phyloP scores from a whole-genome alignment of 2,329 filamentous ascomycete species.

The Lachnellula hyalina region DNA sequence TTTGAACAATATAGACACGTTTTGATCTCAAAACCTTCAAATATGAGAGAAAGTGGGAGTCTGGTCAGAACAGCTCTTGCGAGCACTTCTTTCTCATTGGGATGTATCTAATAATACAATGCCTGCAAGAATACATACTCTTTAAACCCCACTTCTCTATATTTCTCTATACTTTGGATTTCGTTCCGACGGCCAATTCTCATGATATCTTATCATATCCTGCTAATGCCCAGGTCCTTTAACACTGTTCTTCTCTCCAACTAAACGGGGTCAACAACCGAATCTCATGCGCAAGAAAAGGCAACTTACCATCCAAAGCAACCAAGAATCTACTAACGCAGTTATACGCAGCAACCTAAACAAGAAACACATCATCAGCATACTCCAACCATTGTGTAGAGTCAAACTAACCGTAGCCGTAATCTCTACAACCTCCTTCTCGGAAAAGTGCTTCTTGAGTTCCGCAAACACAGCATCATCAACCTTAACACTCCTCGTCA shows the following conservation, averaged over 20 bases:
- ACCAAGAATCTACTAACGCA: slow-evolving; percentile 81
- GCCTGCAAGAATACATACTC: too few species aligned
- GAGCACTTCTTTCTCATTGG: background rate
- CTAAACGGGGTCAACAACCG: slow-evolving; percentile 13
- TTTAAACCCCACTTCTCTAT: too few species aligned
- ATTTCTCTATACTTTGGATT: too few species aligned
- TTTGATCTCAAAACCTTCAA: too few species aligned
- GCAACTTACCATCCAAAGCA: slow-evolving; percentile 64
- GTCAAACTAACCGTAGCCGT: slow-evolving; percentile 53
- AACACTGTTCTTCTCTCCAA: slow-evolving; percentile 28
- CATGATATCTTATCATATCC: too few species aligned
- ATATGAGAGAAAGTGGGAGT: background rate
- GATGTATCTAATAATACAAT: background rate
- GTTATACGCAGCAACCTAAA: slow-evolving; percentile 67
- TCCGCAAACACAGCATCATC: slow-evolving; percentile 60
- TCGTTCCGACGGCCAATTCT: too few species aligned
- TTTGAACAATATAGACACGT: too few species aligned
- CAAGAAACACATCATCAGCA: background rate
- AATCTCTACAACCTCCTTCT: slow-evolving; percentile 74
- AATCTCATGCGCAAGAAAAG: background rate
- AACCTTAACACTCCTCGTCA: slow-evolving; percentile 71
- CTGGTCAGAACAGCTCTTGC: background rate
- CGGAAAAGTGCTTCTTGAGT: slow-evolving; percentile 56
- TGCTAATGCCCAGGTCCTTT: slow-evolving; percentile 11
- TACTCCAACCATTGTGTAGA: background rate